phyloP scores from a whole-genome alignment of 192 early-diverging fungal species.

The Coemansia sp. region DNA sequence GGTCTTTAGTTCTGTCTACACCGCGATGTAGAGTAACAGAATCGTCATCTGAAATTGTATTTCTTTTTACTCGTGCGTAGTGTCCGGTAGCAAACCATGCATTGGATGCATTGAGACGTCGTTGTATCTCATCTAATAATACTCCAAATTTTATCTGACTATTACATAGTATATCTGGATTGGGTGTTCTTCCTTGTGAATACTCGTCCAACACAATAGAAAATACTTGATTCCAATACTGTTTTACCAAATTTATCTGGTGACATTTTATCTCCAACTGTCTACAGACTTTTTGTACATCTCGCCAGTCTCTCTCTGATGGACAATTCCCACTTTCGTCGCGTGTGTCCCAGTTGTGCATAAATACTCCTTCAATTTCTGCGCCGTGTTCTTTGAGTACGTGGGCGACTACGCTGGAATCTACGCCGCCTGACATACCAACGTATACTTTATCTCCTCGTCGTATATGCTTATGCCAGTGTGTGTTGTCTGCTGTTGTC shows the following conservation, averaged over 20 bases:
- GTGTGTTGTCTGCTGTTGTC: not conserved
- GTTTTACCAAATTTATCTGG: conserved; percentile 72
- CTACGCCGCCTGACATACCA: conserved; percentile 93
- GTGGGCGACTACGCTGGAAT: conserved; percentile 83
- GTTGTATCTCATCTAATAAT: conserved; percentile 59
- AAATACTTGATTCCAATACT: conserved; percentile 94
- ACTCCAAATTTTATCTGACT: conserved; percentile 91
- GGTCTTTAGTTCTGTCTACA: conserved; percentile 79
- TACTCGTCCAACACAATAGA: conserved; percentile 74
- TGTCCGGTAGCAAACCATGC: conserved; percentile 67
- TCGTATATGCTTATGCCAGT: not conserved
- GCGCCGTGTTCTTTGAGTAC: conserved; percentile 65
- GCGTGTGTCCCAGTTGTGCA: conserved; percentile 92
- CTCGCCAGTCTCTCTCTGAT: conserved; percentile 70
- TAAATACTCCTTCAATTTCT: conserved; percentile 77
- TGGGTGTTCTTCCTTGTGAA: conserved; percentile 73
- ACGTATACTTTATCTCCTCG: conserved; percentile 61
- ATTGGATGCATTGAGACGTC: not conserved
- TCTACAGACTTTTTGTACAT: conserved; percentile 70
- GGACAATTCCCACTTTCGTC: conserved; percentile 80
- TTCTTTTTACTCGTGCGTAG: conserved; percentile 45
- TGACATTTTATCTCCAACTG: conserved; percentile 67
- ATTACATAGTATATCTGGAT: conserved; percentile 93
- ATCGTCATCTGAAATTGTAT: not conserved
- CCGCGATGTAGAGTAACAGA: conserved; percentile 32